Evolutionary conservation across 1,284 basidiomycete genomes (phyloP).

Genomic region (Agroathelia rolfsii): DNA sequence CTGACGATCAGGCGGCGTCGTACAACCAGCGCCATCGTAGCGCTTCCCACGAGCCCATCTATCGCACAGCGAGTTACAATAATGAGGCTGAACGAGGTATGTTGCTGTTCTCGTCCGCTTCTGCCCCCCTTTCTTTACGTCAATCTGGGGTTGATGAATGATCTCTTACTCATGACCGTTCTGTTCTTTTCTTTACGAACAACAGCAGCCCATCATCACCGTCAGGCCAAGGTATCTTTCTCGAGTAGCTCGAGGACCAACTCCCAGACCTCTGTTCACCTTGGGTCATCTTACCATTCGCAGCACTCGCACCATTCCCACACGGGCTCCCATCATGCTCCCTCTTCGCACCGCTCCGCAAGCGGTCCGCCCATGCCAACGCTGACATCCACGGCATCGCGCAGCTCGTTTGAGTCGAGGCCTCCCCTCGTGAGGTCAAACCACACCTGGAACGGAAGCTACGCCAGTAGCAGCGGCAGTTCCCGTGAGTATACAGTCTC

Average conservation of each 20-base stretch:
- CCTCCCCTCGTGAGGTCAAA: constrained; percentile 31
- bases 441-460: constrained; percentile 35
- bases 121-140: neutral
- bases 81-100: constrained; percentile 1
- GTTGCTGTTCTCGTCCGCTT: neutral
- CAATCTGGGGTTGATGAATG: no score
- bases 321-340: constrained; percentile 18
- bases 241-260: constrained; percentile 34
- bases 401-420: constrained; percentile 21
- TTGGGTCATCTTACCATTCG: constrained; percentile 18
- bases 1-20: constrained; percentile 18
- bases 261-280: constrained; percentile 34
- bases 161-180: constrained; percentile 10
- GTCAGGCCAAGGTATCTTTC: constrained; percentile 22
- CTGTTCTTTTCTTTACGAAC: constrained; percentile 9
- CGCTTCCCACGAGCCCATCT: constrained; percentile 5
- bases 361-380: constrained; percentile 19
- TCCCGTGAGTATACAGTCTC: constrained; percentile 22
- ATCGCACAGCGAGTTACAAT: constrained; percentile 2
- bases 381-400: constrained; percentile 16
- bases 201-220: constrained; percentile 13
- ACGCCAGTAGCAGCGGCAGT: constrained; percentile 19
- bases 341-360: constrained; percentile 13
- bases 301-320: constrained; percentile 11
- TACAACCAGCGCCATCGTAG: constrained; percentile 18